Evolutionary conservation across 352 stramenopile species (phyloP), one percentile per base, ranked within the genome.

Genomic region (Phytophthora multivora): DNA sequence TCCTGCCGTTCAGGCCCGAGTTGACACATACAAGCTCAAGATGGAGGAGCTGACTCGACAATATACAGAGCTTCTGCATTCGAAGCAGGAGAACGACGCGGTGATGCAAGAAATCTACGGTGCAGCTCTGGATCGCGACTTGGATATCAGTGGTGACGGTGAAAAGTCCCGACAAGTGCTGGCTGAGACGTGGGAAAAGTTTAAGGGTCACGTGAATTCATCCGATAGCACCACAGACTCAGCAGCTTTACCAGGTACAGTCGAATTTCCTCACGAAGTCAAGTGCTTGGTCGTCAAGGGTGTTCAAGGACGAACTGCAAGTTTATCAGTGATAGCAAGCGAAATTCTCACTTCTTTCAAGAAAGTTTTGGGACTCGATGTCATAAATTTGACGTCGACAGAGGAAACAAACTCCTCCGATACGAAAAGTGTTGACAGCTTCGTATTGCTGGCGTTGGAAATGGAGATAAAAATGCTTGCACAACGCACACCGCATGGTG

Each of bases 401-500:
- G 13, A 38, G 2, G 53, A 59, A 7, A 59, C 63, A 31, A 35
- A 25, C 31, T 52, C 15, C 11, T n/a, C 7, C 16, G 54, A 68
- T 6, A 59, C 50, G 5, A 13, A 41, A 9, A 48, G 59, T 2
- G 38, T 70, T 15, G 62, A 73, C 10, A 65, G 43, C 1, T 40
- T 69, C 4, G 46, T 63, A 13, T 42, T 33, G 28, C 47, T 90
- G 16, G 66, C 62, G 21, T 40, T 96, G 46, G 83, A 96, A 57
- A 93, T 94, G 87, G 87, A 91, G 49, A 90, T 96, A 50, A 96
- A 96, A 63, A 90, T 90, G 73, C 69, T 96, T 10, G 88, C 88
- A 25, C 84, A 96, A 64, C 83, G 88, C 9, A 86, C 68, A 9
- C 62, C 77, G 18, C 88, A 95, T 39, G 86, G 88, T 23, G 74